These are phyloP conservation scores for Starmerella apicola DNA, from an alignment of 805 yeast species.

Conservation along the genomic window DNA sequence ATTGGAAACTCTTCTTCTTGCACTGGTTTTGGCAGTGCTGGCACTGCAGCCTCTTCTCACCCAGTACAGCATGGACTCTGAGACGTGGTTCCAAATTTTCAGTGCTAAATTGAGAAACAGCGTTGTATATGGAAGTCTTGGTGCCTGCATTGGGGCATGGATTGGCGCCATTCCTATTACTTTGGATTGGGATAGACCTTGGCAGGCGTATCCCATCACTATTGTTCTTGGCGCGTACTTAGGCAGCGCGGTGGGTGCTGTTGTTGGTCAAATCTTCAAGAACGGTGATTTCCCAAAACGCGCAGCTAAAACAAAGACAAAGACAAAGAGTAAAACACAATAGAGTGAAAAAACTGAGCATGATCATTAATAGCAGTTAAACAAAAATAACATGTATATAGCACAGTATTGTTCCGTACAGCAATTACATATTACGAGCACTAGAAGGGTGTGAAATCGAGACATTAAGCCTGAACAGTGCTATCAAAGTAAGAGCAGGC, in stretches of 20 bases:
- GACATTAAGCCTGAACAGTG: no score
- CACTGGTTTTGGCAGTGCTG: constrained; percentile 50
- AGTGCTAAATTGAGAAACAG: constrained; percentile 23
- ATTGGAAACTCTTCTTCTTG: constrained; percentile 44
- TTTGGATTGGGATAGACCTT: constrained; percentile 91
- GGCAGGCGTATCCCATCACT: constrained; percentile 96
- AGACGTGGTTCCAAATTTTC: constrained; percentile 31
- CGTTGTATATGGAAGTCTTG: constrained; percentile 30
- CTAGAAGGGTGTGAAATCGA: no score
- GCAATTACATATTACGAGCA: no score
- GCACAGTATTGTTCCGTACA: no score
- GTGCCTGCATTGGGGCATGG: constrained; percentile 65
- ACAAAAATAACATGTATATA: no score
- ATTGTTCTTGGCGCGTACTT: constrained; percentile 62
- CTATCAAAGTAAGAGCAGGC: no score
- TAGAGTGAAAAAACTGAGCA: no score
- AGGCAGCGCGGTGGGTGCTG: constrained; percentile 58
- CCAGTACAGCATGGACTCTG: constrained; percentile 39
- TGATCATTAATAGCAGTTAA: no score
- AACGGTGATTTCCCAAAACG: no score
- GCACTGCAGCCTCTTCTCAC: constrained; percentile 54
- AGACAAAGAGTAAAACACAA: no score
- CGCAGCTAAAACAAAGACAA: no score
- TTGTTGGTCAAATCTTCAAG: constrained; percentile 25
- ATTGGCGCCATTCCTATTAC: constrained; percentile 89